Conservation (phyloP, 2,329 filamentous ascomycete genomes). For the Nothopassalora personata region DNA sequence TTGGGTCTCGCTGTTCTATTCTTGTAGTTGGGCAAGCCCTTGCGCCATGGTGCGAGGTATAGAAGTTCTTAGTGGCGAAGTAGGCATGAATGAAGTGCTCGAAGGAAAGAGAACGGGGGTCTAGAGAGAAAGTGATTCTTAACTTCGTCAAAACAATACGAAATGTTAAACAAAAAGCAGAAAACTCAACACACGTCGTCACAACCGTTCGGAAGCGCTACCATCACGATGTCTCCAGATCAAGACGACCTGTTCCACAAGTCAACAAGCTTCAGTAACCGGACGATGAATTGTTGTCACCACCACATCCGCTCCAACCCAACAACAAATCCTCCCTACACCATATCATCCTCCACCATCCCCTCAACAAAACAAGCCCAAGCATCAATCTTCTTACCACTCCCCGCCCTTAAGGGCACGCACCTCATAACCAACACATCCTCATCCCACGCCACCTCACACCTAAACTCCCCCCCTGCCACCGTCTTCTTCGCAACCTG, state of each 20-base stretch:
- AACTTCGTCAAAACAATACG: neutral
- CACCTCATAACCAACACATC: conserved; percentile 4
- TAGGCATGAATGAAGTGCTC: neutral
- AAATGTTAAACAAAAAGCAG: neutral
- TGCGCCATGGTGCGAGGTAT: neutral
- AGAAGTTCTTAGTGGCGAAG: neutral
- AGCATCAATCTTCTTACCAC: neutral
- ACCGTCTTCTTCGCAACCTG: conserved; percentile 13
- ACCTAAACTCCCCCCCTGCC: conserved; percentile 4
- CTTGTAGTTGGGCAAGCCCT: neutral
- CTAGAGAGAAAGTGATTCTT: neutral
- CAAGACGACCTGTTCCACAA: neutral
- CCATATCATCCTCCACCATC: neutral
- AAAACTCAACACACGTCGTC: neutral
- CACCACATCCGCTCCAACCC: neutral
- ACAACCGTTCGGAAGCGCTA: neutral
- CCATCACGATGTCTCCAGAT: neutral
- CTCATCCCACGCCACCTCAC: conserved; percentile 5
- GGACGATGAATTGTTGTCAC: neutral
- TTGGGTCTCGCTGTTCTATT: neutral
- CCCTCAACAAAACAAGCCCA: conserved; percentile 12
- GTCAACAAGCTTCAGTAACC: neutral
- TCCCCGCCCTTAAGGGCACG: conserved; percentile 3
- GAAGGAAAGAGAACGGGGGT: too few species aligned
- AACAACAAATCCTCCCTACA: neutral